Conservation (phyloP, 768 basidiomycete species). For the Suillus hirtellus region DNA sequence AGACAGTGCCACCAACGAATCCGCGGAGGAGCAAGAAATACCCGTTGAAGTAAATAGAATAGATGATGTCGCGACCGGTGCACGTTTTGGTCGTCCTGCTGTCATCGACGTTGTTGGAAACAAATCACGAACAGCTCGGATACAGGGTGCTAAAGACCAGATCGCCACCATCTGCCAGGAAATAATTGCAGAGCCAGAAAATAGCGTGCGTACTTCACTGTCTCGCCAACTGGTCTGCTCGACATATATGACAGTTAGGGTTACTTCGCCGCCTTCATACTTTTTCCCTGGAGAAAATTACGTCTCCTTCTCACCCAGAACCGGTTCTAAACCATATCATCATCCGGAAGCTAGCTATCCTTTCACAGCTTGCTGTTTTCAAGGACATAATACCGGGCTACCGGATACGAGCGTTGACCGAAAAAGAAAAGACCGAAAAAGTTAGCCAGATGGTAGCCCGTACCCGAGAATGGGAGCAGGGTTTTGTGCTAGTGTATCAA, state of each 20-base stretch:
- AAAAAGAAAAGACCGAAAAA: constrained; percentile 88
- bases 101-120: constrained; percentile 70
- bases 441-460: constrained; percentile 90
- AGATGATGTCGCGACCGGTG: constrained; percentile 80
- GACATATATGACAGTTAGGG: constrained; percentile 60
- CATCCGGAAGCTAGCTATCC: constrained; percentile 84
- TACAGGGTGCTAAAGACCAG: constrained; percentile 88
- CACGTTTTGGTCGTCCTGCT: constrained; percentile 84
- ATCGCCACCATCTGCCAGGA: constrained; percentile 93
- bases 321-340: constrained; percentile 76
- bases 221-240: background rate
- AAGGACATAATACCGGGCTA: constrained; percentile 97
- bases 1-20: constrained; percentile 37
- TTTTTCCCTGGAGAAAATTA: constrained; percentile 79
- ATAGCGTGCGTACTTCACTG: constrained; percentile 61
- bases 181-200: constrained; percentile 92
- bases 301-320: constrained; percentile 65
- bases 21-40: constrained; percentile 32
- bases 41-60: constrained; percentile 33
- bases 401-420: constrained; percentile 88
- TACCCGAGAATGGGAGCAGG: constrained; percentile 95
- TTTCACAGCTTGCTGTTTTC: constrained; percentile 92
- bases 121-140: constrained; percentile 60
- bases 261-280: constrained; percentile 86
- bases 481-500: constrained; percentile 86